Base-by-base conservation (phyloP, 495 filamentous ascomycete species). In the Daldinia concentrica region DNA sequence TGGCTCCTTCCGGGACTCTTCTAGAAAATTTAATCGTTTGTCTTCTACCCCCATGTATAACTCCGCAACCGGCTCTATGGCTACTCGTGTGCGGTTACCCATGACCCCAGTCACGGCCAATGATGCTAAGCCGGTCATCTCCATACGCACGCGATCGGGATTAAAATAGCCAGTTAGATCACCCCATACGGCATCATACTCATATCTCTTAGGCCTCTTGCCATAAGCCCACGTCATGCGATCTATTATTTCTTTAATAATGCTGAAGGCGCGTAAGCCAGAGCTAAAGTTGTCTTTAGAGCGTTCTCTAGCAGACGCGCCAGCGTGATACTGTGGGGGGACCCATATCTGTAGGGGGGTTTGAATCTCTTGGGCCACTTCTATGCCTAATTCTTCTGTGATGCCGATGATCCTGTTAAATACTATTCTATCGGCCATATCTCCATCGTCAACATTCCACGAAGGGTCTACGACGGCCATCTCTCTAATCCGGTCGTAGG, bases 51-150 rank as follows among this genome's bases (percentile, higher is more conserved):
- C 54, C 5, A 7, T 3, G 8, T 3, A 12, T 12, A 43, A n/a
- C 3, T 67, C 27, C 1, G 27, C 1, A 4, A 76, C 41, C 1
- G 72, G 72, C 39, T 77, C 74, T 19, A 74, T 72, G 3, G 66
- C 59, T 0, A 73, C 26, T 8, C 69, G 43, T 3, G 72, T 73
- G 0, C 9, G 54, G 19, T 56, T 61, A 0, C 55, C 9, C 60
- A 74, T 62, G 3, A 4, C 3, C 3, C 17, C 27, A 12, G 68
- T 63, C 6, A 59, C 17, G 11, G 48, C 24, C 26, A 56, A 34
- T 9, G 66, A 43, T 0, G 64, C 55, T 8, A 58, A 26, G 5
- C 72, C 72, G 6, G 73, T 71, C 74, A 77, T 74, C 12, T 68
- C 58, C 3, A 36, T 8, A 1, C 74, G 65, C 29, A 74, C 72